A percentile compares a stretch with the other conserved stretches of the same genome.
Conservation (phyloP, 306 rosid species). For the Begonia peltatifolia region DNA sequence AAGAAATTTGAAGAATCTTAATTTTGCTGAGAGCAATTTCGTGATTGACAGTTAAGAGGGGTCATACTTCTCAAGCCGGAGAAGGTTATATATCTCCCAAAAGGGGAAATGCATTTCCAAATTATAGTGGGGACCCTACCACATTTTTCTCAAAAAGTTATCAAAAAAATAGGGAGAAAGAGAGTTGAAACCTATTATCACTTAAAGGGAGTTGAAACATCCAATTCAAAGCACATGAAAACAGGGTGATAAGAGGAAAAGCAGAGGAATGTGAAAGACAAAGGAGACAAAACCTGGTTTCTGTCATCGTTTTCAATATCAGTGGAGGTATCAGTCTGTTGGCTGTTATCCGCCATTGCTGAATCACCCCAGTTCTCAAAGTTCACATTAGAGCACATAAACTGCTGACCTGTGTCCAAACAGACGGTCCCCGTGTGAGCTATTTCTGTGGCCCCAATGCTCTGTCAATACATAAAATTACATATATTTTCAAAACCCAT, state of each 20-base stretch:
- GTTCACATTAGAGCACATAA: constrained; percentile 33
- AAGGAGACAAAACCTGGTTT: constrained; percentile 21
- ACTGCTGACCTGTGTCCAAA: constrained; percentile 34
- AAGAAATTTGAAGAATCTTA: too few species aligned
- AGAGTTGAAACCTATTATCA: too few species aligned
- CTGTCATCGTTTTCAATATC: constrained; percentile 57
- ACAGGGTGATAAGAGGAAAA: background rate
- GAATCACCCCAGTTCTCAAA: constrained; percentile 78
- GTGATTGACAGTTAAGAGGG: too few species aligned
- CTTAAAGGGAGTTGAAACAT: constrained; percentile 17
- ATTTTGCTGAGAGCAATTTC: too few species aligned
- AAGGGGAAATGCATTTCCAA: too few species aligned
- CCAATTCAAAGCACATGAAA: constrained; percentile 33
- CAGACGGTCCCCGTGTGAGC: constrained; percentile 24
- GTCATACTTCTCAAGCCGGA: too few species aligned
- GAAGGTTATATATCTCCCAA: too few species aligned
- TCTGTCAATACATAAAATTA: background rate
- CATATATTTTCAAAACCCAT: too few species aligned
- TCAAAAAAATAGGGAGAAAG: too few species aligned
- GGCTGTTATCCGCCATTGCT: constrained; percentile 51
- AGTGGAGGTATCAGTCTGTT: constrained; percentile 63
- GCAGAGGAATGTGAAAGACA: background rate
- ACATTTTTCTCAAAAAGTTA: too few species aligned
- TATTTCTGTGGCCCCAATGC: background rate
- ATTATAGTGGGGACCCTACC: too few species aligned